These are phyloP conservation scores for Tolypocladium amazonense DNA, from an alignment of 2,329 filamentous ascomycete genomes.

Conservation along the genomic window DNA sequence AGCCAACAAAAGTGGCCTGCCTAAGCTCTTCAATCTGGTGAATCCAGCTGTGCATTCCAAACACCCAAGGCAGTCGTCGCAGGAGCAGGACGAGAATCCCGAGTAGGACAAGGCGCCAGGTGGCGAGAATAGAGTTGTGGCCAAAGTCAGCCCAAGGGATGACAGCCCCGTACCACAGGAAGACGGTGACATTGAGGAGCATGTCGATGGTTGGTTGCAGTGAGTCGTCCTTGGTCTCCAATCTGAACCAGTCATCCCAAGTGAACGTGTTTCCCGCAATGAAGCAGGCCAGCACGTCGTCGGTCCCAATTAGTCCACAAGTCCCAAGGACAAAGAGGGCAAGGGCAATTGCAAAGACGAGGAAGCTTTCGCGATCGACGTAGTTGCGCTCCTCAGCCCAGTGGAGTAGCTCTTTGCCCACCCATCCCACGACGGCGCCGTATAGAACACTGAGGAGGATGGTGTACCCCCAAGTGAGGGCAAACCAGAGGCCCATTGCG, in stretches of 20 bases:
- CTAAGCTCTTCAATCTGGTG: conserved; percentile 64
- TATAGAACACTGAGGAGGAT: conserved; percentile 72
- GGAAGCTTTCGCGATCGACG: conserved; percentile 78
- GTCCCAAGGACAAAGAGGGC: conserved; percentile 82
- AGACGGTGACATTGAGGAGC: conserved; percentile 80
- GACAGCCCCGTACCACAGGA: conserved; percentile 83
- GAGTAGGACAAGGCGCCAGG: conserved; percentile 62
- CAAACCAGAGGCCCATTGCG: conserved; percentile 74
- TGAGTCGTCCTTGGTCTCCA: conserved; percentile 81
- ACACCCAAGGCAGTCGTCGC: conserved; percentile 66
- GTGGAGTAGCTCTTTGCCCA: conserved; percentile 72
- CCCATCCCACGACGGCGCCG: conserved; percentile 66
- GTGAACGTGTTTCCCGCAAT: conserved; percentile 86
- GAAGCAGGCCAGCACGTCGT: conserved; percentile 87
- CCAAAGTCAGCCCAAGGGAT: conserved; percentile 70
- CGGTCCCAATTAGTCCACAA: conserved; percentile 75
- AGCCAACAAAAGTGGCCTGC: conserved; percentile 79
- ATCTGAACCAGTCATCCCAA: conserved; percentile 88
- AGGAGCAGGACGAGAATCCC: conserved; percentile 69
- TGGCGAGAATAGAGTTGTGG: conserved; percentile 55
- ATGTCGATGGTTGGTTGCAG: conserved; percentile 93
- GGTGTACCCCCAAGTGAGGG: conserved; percentile 74
- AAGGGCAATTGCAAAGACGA: conserved; percentile 76
- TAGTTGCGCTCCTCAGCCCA: conserved; percentile 74
- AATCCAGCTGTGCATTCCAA: conserved; percentile 63